phyloP scores from a whole-genome alignment of 1,284 basidiomycete genomes.

The Leccinum subatratum region DNA sequence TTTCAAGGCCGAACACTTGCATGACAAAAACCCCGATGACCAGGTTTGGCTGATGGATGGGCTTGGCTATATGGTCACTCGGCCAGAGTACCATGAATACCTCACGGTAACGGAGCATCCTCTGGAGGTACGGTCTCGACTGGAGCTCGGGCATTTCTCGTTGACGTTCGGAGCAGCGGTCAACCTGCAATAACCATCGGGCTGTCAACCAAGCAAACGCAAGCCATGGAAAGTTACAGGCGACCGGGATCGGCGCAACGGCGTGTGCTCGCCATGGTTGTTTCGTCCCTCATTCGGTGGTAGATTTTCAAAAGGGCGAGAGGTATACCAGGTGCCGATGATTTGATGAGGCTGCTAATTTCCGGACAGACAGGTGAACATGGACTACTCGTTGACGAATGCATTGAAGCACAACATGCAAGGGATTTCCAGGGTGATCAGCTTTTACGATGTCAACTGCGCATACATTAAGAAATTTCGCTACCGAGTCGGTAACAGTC shows the following conservation, averaged over 20 bases:
- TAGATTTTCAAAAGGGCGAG: slow-evolving; percentile 3
- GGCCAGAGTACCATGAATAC: neutral
- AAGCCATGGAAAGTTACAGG: slow-evolving; percentile 4
- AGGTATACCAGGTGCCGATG: neutral
- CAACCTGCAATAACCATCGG: slow-evolving; percentile 8
- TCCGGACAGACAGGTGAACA: neutral
- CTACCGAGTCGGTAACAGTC: neutral
- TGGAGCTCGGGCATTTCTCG: neutral
- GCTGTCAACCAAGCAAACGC: slow-evolving; percentile 12
- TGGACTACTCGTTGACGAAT: too few species aligned
- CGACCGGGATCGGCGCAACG: slow-evolving; percentile 16
- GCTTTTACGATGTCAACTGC: too few species aligned
- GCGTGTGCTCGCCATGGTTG: slow-evolving; percentile 21
- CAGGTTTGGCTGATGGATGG: slow-evolving; percentile 17
- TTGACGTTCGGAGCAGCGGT: neutral
- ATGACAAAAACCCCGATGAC: neutral
- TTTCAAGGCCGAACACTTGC: slow-evolving; percentile 15
- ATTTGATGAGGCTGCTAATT: neutral
- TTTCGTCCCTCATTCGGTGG: slow-evolving; percentile 18
- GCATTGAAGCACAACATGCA: too few species aligned
- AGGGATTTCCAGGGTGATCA: too few species aligned
- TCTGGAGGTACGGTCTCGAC: neutral
- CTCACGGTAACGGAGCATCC: neutral
- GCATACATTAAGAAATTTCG: too few species aligned
- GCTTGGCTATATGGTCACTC: slow-evolving; percentile 5